These are phyloP conservation scores for Sophora flavescens DNA, from an alignment of 306 rosid species.

Conservation along the genomic window DNA sequence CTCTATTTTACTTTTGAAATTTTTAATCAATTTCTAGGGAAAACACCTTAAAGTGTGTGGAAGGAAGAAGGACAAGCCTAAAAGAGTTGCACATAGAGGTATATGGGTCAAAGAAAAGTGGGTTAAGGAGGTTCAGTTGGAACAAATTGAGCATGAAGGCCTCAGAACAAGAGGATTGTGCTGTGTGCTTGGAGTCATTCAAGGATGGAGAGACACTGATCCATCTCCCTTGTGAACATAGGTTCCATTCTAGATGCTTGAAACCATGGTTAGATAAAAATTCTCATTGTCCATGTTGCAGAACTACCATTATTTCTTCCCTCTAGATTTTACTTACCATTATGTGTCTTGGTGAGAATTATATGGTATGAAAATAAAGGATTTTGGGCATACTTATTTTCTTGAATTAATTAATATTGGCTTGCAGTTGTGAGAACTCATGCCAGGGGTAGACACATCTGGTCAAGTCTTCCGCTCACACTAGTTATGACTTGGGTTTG, in stretches of 20 bases:
- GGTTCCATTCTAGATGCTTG: constrained; percentile 78
- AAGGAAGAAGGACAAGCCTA: constrained; percentile 37
- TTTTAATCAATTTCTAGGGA: constrained; percentile 30
- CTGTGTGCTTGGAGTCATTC: constrained; percentile 73
- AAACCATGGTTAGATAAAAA: constrained; percentile 83
- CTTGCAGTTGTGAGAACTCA: background rate
- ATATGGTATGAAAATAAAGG: background rate
- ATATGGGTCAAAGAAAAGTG: constrained; percentile 55
- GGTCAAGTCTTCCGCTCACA: too few relatives aligned
- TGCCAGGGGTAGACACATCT: too few relatives aligned
- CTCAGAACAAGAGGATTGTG: constrained; percentile 72
- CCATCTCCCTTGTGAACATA: constrained; percentile 80
- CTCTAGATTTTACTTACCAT: background rate
- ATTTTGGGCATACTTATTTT: constrained; percentile 6
- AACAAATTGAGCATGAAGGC: constrained; percentile 70
- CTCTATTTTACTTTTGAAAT: background rate
- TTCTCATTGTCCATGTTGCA: constrained; percentile 87
- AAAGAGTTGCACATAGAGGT: constrained; percentile 56
- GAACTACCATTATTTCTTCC: constrained; percentile 47
- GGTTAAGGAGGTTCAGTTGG: constrained; percentile 71
- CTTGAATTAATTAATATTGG: background rate
- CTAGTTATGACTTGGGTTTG: too few relatives aligned
- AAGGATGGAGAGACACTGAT: constrained; percentile 59
- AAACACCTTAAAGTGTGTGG: constrained; percentile 32
- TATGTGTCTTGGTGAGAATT: constrained; percentile 13